A percentile compares a stretch with the other conserved stretches of the same genome.
Evolutionary conservation across 1,284 basidiomycete species (phyloP).

Genomic region (Apiotrichum veenhuisii): DNA sequence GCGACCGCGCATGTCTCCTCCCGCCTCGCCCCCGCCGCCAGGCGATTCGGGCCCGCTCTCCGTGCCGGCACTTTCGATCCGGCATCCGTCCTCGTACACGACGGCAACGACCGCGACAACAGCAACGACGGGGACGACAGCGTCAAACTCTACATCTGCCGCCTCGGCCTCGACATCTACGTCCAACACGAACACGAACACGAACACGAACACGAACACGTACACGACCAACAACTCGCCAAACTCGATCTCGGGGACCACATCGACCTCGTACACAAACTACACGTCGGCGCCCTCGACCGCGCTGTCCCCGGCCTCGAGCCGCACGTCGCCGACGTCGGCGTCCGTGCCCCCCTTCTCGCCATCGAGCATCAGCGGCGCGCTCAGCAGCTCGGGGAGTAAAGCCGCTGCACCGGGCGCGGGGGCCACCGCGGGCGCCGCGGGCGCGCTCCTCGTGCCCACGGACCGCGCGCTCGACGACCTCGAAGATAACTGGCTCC

Average conservation of each 20-base stretch:
- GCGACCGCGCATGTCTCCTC: background rate
- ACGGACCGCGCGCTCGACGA: conserved; percentile 40
- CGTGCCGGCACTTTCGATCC: background rate
- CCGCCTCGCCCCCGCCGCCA: conserved; percentile 27
- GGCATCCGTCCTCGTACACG: background rate
- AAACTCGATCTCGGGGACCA: no score
- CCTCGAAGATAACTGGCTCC: conserved; percentile 39
- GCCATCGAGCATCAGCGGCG: no score
- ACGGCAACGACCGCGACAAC: background rate
- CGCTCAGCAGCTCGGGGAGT: no score
- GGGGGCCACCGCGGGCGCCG: background rate
- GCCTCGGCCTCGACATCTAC: background rate
- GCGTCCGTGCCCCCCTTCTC: no score
- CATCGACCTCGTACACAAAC: no score
- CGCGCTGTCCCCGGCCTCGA: no score
- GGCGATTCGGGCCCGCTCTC: conserved; percentile 26
- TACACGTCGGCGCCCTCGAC: background rate
- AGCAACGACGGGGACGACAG: background rate
- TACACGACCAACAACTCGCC: background rate
- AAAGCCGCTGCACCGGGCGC: background rate
- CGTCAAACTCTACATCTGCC: background rate
- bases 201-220: background rate
- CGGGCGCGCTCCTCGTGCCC: conserved; percentile 29
- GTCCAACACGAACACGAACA: background rate
- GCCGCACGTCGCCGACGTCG: background rate